Percentiles rank a stretch among this genome's conserved stretches.
Evolutionary conservation across 2,329 filamentous ascomycete species (phyloP).

Genomic region (Hypomyces rosellus): DNA sequence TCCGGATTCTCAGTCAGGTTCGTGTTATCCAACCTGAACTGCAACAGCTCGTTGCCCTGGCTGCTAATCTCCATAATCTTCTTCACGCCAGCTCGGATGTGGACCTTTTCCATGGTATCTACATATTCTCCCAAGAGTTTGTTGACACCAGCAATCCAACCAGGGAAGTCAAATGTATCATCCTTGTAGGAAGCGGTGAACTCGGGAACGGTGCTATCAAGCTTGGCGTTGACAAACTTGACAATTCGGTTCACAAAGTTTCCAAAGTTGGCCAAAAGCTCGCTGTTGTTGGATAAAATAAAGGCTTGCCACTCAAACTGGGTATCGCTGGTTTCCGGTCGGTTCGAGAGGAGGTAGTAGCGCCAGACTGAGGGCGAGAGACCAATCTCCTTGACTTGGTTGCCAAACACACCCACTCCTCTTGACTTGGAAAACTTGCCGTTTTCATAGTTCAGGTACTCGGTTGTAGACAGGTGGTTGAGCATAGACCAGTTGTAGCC

Average conservation of each 20-base stretch:
- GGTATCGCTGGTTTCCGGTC: slow-evolving; percentile 79
- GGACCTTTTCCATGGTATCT: slow-evolving; percentile 62
- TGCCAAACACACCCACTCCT: slow-evolving; percentile 85
- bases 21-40: slow-evolving; percentile 50
- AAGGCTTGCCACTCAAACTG: slow-evolving; percentile 88
- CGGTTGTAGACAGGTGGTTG: slow-evolving; percentile 80
- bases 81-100: slow-evolving; percentile 60
- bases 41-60: slow-evolving; percentile 43
- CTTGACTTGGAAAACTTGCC: slow-evolving; percentile 92
- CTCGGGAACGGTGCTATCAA: slow-evolving; percentile 63
- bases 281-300: slow-evolving; percentile 79
- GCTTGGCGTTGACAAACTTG: slow-evolving; percentile 73
- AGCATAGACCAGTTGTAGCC: slow-evolving; percentile 83
- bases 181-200: slow-evolving; percentile 48
- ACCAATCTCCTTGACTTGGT: slow-evolving; percentile 80
- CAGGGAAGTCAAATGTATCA: slow-evolving; percentile 40
- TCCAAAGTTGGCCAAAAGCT: slow-evolving; percentile 69
- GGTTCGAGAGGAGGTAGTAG: slow-evolving; percentile 80
- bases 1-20: slow-evolving; percentile 49
- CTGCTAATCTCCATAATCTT: slow-evolving; percentile 62
- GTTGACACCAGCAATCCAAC: slow-evolving; percentile 36
- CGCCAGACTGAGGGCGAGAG: slow-evolving; percentile 85
- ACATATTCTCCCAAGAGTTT: slow-evolving; percentile 60
- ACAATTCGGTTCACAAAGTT: slow-evolving; percentile 70
- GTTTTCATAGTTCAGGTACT: slow-evolving; percentile 79